Conservation (phyloP, 192 early-diverging fungal genomes). For the Coemansia nantahalensis region DNA sequence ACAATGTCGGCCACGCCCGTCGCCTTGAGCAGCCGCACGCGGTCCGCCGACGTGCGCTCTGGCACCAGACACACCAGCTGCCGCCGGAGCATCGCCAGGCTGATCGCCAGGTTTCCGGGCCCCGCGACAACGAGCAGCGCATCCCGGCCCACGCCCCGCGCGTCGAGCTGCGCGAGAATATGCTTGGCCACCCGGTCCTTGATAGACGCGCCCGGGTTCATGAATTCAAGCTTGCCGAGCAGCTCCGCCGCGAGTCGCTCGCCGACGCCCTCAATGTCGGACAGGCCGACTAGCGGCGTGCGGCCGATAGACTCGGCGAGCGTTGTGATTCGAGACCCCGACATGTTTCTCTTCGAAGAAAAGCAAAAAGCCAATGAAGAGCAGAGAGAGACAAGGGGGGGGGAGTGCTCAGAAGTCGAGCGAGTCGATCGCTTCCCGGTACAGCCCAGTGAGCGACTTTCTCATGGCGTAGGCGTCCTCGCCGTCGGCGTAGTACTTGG, state of each 20-base stretch:
- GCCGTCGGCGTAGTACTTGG: conserved; percentile 98
- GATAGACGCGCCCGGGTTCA: conserved; percentile 66
- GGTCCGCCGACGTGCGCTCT: conserved; percentile 70
- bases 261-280: conserved; percentile 12
- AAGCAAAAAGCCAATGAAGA: background rate
- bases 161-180: conserved; percentile 31
- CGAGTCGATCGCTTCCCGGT: conserved; percentile 23
- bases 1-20: conserved; percentile 65
- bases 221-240: conserved; percentile 72
- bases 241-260: conserved; percentile 51
- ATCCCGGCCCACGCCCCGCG: conserved; percentile 9
- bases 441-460: conserved; percentile 24
- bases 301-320: conserved; percentile 54
- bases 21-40: conserved; percentile 63
- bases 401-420: too few relatives aligned
- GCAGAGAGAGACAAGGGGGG: background rate
- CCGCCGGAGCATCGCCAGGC: conserved; percentile 58
- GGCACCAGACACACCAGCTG: conserved; percentile 54
- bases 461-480: conserved; percentile 86
- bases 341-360: conserved; percentile 2
- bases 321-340: conserved; percentile 10
- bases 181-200: conserved; percentile 72
- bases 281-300: conserved; percentile 59
- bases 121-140: conserved; percentile 65
- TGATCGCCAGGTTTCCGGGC: conserved; percentile 69